Evolutionary conservation across 768 basidiomycete species (phyloP).

Genomic region (Suillus placidus): DNA sequence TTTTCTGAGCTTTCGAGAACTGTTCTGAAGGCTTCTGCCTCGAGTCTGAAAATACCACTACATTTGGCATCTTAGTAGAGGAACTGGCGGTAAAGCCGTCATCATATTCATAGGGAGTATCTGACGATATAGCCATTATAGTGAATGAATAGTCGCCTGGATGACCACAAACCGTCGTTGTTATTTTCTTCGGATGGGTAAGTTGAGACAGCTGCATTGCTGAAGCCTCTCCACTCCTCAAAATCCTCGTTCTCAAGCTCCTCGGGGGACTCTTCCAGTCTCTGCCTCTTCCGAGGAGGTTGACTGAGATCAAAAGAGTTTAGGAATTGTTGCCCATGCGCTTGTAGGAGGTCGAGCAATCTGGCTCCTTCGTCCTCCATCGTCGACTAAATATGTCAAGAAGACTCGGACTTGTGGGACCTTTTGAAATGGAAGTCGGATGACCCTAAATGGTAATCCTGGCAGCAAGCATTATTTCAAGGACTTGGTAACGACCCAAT

Average conservation of each 20-base stretch:
- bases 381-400: conserved; percentile 7
- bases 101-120: conserved; percentile 43
- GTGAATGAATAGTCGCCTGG: background rate
- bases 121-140: background rate
- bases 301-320: conserved; percentile 38
- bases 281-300: conserved; percentile 24
- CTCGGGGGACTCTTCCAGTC: conserved; percentile 13
- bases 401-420: conserved; percentile 13
- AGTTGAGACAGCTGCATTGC: conserved; percentile 3
- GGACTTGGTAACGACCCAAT: no score
- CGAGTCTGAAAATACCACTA: conserved; percentile 60
- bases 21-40: conserved; percentile 24
- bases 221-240: conserved; percentile 47
- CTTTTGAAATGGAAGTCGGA: background rate
- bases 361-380: conserved; percentile 29
- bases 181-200: conserved; percentile 21
- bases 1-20: conserved; percentile 49
- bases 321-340: conserved; percentile 51
- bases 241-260: conserved; percentile 28
- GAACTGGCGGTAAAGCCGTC: conserved; percentile 45
- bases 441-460: conserved; percentile 7
- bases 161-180: conserved; percentile 21
- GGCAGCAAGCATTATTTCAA: background rate
- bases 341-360: conserved; percentile 45
- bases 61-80: conserved; percentile 38